Evolutionary conservation across 208 protist species (phyloP), one percentile per base, ranked within the genome.

Genomic region (Leishmania tarentolae): DNA sequence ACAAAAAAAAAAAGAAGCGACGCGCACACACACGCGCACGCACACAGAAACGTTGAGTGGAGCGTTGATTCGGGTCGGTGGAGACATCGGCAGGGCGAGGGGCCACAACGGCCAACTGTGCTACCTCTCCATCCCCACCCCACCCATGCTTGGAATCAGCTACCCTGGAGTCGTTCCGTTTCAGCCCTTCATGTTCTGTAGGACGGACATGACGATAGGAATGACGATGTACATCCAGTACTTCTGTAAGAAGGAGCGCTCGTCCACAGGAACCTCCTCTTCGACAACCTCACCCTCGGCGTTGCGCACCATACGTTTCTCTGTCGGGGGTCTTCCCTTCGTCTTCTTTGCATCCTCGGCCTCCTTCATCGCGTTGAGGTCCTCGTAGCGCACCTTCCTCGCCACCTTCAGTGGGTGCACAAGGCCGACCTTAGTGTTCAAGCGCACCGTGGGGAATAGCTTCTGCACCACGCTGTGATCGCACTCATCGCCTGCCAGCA

Each of bases 181-280:
- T 82, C 46, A 87, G 56, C 82, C 78, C 74, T 84, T 87, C 72
- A 95, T 47, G 72, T 89, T 90, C 75, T 95, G 91, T 19, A 96
- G 44, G 28, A 98, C 15, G 42, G 88, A 92, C 79, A 96, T 83
- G 76, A 78, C 88, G 74, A 97, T 78, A 7, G 89, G 87, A 15
- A 96, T 57, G 28, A 93, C 85, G 28, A 98, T 57, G 80, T 94
- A 96, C 79, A 93, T 88, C 92, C 95, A 96, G 85, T 98, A 98
- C 92, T 97, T 98, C 81, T 96, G 88, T 37, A 98, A 70, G 78
- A 98, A 98, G 40, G 90, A 86, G 37, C 90, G 88, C 35, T 94
- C 91, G 40, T 95, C 92, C 13, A 92, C 92, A 37, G 87, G 79
- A 1, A 91, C 92, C 63, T 94, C 94, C 71, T 91, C 85, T 76